Evolutionary conservation across 2,329 filamentous ascomycete species (phyloP).

Genomic region (Penicillium concentricum): DNA sequence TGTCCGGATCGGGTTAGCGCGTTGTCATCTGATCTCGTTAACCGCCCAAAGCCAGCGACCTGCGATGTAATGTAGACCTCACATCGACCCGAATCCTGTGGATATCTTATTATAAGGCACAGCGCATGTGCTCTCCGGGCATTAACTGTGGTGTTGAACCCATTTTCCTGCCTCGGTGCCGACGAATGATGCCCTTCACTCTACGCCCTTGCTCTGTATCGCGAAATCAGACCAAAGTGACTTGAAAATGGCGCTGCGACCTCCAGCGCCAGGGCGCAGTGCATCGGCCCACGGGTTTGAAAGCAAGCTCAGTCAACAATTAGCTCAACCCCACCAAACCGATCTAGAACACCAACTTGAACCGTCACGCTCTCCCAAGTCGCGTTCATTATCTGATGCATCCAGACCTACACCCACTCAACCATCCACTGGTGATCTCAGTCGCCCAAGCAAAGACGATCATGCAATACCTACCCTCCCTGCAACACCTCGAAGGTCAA

Average conservation of each 20-base stretch:
- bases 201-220: conserved; percentile 5
- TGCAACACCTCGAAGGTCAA: conserved; percentile 71
- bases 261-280: conserved; percentile 22
- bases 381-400: conserved; percentile 66
- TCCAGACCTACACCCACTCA: conserved; percentile 59
- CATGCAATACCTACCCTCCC: conserved; percentile 56
- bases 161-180: background rate
- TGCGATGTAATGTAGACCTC: conserved; percentile 1
- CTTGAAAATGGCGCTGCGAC: conserved; percentile 21
- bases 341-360: conserved; percentile 16
- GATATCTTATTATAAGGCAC: background rate
- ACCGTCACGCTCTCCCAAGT: conserved; percentile 46
- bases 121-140: background rate
- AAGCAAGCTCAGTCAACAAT: conserved; percentile 40
- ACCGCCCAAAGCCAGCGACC: conserved; percentile 6
- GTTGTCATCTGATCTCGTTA: conserved; percentile 11
- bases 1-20: conserved; percentile 7
- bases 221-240: conserved; percentile 7
- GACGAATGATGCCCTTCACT: conserved; percentile 2
- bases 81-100: background rate
- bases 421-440: conserved; percentile 56
- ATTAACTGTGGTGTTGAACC: background rate
- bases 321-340: conserved; percentile 27
- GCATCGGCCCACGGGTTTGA: conserved; percentile 28
- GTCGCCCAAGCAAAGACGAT: conserved; percentile 65